phyloP scores from a whole-genome alignment of 1,139 yeast genomes.

The Nakaseomyces bracarensis region DNA sequence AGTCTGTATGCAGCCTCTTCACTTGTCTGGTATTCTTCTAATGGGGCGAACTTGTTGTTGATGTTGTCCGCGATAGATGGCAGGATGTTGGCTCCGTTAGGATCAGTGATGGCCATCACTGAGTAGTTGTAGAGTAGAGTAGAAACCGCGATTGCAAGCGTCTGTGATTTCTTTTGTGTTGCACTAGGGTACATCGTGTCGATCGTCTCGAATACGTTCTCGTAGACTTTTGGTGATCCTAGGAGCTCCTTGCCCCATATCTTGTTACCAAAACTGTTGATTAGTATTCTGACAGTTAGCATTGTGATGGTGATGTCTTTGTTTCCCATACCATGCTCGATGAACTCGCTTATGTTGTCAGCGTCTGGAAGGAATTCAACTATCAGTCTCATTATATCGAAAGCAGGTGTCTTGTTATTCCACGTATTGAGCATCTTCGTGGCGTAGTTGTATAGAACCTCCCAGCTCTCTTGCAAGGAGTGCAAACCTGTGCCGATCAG shows the following conservation, averaged over 20 bases:
- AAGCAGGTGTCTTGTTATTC: constrained; percentile 46
- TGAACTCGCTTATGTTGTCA: constrained; percentile 33
- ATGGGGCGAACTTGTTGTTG: constrained; percentile 23
- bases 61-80: constrained; percentile 29
- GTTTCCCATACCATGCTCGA: constrained; percentile 37
- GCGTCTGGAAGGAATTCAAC: constrained; percentile 36
- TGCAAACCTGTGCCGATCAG: constrained; percentile 35
- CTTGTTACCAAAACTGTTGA: constrained; percentile 41
- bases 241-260: constrained; percentile 39
- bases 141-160: constrained; percentile 40
- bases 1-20: constrained; percentile 55
- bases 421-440: constrained; percentile 39
- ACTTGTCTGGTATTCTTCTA: constrained; percentile 27
- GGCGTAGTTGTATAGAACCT: constrained; percentile 35
- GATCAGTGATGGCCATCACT: constrained; percentile 29
- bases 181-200: constrained; percentile 20
- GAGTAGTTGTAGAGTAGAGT: constrained; percentile 49
- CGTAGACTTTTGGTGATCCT: constrained; percentile 30
- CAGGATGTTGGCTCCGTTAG: constrained; percentile 21
- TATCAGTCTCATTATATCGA: constrained; percentile 47
- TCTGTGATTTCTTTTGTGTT: constrained; percentile 25
- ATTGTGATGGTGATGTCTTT: constrained; percentile 39
- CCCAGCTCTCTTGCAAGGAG: constrained; percentile 29
- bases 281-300: constrained; percentile 45
- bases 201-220: constrained; percentile 27